phyloP scores from a whole-genome alignment of 768 basidiomycete species.

The Lactifluus subvellereus region DNA sequence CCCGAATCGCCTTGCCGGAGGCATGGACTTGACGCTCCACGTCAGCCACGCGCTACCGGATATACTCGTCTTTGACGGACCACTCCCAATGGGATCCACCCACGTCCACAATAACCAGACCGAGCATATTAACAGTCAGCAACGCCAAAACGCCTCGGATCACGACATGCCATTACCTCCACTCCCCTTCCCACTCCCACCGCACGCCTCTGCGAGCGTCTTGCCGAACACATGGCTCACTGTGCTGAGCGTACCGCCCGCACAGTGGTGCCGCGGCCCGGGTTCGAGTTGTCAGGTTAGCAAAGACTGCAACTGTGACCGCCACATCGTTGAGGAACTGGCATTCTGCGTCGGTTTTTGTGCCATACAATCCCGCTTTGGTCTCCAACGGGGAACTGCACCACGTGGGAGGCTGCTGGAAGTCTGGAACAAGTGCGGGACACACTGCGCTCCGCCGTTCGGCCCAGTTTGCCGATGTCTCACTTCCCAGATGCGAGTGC shows the following conservation, averaged over 20 bases:
- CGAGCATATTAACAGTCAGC: background rate
- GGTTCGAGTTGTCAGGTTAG: too few species aligned
- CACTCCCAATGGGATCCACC: background rate
- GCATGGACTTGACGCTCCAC: slow-evolving; percentile 59
- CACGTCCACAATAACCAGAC: background rate
- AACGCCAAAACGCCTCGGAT: background rate
- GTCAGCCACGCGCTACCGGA: slow-evolving; percentile 67
- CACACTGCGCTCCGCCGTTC: slow-evolving; percentile 50
- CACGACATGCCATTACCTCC: slow-evolving; percentile 39
- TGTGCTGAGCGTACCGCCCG: slow-evolving; percentile 36
- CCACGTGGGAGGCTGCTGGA: too few species aligned
- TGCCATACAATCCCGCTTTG: too few species aligned
- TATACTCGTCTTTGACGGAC: slow-evolving; percentile 70
- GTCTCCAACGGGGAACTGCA: too few species aligned
- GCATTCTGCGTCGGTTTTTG: too few species aligned
- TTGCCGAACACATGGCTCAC: slow-evolving; percentile 64
- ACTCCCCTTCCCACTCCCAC: slow-evolving; percentile 62
- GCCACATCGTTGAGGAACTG: too few species aligned
- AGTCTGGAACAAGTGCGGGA: slow-evolving; percentile 42
- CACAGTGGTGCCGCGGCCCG: too few species aligned
- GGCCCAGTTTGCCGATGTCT: slow-evolving; percentile 66
- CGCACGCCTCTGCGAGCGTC: slow-evolving; percentile 70
- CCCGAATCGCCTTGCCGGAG: slow-evolving; percentile 60
- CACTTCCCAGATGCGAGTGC: slow-evolving; percentile 69
- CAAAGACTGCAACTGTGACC: too few species aligned